A percentile compares a stretch with the other conserved stretches of the same genome.
Conservation (phyloP, 2,329 filamentous ascomycete genomes). For the Fusarium hostae region DNA sequence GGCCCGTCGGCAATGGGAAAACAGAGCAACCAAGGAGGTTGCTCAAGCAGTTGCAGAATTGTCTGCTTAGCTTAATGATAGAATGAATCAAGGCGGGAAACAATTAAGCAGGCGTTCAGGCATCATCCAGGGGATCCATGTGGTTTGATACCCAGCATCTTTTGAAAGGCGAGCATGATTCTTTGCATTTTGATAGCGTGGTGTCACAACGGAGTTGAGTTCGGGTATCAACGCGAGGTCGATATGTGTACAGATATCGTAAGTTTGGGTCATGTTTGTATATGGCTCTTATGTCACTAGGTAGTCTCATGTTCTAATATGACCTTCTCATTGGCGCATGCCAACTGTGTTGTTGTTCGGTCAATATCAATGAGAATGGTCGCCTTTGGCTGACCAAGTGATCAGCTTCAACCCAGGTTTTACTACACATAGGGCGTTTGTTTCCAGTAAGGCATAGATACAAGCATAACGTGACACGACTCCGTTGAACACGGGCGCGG, state of each 20-base stretch:
- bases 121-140: constrained; percentile 43
- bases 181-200: constrained; percentile 44
- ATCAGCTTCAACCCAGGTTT: background rate
- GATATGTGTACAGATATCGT: constrained; percentile 23
- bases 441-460: background rate
- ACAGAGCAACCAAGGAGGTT: constrained; percentile 81
- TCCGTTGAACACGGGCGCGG: background rate
- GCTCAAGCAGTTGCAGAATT: constrained; percentile 74
- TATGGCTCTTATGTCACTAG: constrained; percentile 31
- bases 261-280: constrained; percentile 22
- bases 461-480: background rate
- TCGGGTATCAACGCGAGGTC: constrained; percentile 28
- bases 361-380: background rate
- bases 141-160: constrained; percentile 51
- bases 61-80: constrained; percentile 58
- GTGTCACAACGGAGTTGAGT: constrained; percentile 43
- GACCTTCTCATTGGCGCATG: constrained; percentile 7
- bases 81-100: constrained; percentile 35
- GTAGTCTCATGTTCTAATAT: constrained; percentile 38
- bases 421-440: background rate
- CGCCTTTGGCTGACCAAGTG: background rate
- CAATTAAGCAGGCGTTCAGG: constrained; percentile 48
- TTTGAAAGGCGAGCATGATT: constrained; percentile 43
- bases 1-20: constrained; percentile 77
- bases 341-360: background rate